Conservation (phyloP, 352 stramenopile species). For the Pythium scleroteichum region DNA sequence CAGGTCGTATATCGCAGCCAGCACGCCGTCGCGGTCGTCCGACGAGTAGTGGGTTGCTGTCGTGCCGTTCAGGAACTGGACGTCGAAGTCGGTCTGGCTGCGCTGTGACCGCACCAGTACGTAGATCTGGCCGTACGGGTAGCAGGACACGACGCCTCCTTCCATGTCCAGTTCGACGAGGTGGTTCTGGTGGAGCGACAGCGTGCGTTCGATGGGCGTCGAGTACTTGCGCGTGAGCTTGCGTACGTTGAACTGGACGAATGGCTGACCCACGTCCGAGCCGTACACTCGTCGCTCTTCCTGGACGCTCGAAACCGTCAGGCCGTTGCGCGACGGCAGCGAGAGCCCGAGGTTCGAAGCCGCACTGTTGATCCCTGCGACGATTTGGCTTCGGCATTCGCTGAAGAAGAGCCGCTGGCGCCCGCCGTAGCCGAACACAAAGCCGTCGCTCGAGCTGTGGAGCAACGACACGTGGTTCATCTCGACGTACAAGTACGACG, state of each 20-base stretch:
- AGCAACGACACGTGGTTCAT: constrained; percentile 74
- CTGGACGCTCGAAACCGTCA: constrained; percentile 46
- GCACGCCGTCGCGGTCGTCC: constrained; percentile 67
- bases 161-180: constrained; percentile 65
- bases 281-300: constrained; percentile 49
- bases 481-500: constrained; percentile 78
- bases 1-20: constrained; percentile 79
- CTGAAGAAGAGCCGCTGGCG: constrained; percentile 75
- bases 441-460: constrained; percentile 54
- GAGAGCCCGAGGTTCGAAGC: constrained; percentile 59
- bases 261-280: constrained; percentile 48
- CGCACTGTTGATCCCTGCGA: constrained; percentile 54
- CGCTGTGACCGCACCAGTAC: constrained; percentile 57
- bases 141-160: constrained; percentile 54
- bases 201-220: constrained; percentile 41
- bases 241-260: constrained; percentile 69
- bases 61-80: constrained; percentile 68
- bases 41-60: constrained; percentile 59
- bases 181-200: constrained; percentile 72
- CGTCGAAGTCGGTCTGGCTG: constrained; percentile 58
- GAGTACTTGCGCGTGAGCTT: constrained; percentile 75
- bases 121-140: constrained; percentile 70
- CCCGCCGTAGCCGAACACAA: constrained; percentile 67
- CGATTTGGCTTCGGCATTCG: constrained; percentile 51
- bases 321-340: constrained; percentile 39